Base-by-base conservation (phyloP, 805 yeast genomes). In the Candida loeiensis region DNA sequence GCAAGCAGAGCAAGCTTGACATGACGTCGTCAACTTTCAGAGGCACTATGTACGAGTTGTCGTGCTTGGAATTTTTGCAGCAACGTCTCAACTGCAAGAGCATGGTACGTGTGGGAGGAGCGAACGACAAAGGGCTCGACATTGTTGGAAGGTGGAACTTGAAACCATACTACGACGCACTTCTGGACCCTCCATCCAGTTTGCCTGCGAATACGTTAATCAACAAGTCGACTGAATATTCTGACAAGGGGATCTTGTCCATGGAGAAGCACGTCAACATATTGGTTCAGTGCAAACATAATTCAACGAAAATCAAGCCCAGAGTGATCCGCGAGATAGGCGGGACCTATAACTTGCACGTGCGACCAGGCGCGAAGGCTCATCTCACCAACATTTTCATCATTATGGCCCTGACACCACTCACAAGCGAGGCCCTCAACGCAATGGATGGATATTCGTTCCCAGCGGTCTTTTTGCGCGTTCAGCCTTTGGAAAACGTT, bases 111-210 rank as follows among this genome's bases (percentile, higher is more conserved):
- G 69, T 64, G 28, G 85, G 85, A 1, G 81, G 83, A 1, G 63
- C 77, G 1, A 68, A 70, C 36, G 85, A 79, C 47, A 65, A 71
- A 38, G 85, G 85, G 0, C 60, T 79, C 3, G 85, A 79, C 50
- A 52, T 79, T 4, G 51, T 73, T 15, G 82, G 82, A 0, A 61
- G 61, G 30, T 77, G 83, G 82, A 58, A 73, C 39, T 54, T 71
- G 34, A 40, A 48, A 19, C 49, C 45, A 30, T 37, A 32, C 15
- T 33, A 41, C 3, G 27, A 26, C 33, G 6, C 19, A 6, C 19
- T 28, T 16, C 16, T n/a, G 18, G 24, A 16, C 12, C 19, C 24
- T 20, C 51, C 45, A 24, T 19, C 20, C 17, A 26, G 34, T 14
- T 15, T 28, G 13, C 41, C 24, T 11, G 32, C 49, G 15, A 34